Evolutionary conservation across 208 protist genomes (phyloP), one percentile per base, ranked within the genome.

Genomic region (Leishmania tropica): DNA sequence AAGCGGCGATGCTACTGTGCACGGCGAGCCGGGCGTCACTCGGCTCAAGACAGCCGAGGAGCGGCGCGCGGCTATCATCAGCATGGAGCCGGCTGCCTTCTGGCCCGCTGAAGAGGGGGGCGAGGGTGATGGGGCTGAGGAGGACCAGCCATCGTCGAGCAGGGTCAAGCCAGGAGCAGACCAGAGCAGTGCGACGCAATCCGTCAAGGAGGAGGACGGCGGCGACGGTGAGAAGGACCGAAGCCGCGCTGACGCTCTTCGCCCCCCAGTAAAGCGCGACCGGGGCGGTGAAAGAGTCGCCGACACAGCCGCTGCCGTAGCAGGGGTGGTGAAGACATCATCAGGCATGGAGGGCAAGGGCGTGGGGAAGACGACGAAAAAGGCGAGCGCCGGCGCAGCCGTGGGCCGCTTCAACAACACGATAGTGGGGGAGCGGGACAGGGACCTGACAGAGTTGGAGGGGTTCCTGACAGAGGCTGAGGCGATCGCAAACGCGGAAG

Each of bases 361-460:
- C 67, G 51, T 28, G 76, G 51, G 80, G 76, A 81, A 80, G 65
- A 54, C 10, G 77, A 6, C 31, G 42, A 75, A 58, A 72, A 79
- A 70, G 81, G 35, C 51, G 3, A 73, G 53, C 40, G 58, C 40
- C 65, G 37, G 68, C 40, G 45, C 56, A 19, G 64, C 2, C 17
- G 64, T 70, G 42, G 58, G 58, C 19, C 42, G 45, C 64, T 83
- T 70, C 37, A 87, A 76, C 79, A 76, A 85, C 79, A 91, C 84
- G 19, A 83, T 73, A 28, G 45, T 81, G 6, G 85, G 84, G 37
- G 87, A 87, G 53, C 84, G 78, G 17, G 93, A 95, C 17, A 62
- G 85, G 10, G 89, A 92, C 79, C 75, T 95, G n/a, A 85, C 31
- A 4, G 89, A 92, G 74, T 85, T 94, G 60, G 92, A 95, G 76